These are phyloP conservation scores for Lepiota brunneoincarnata DNA, from an alignment of 768 basidiomycete species.

Conservation along the genomic window DNA sequence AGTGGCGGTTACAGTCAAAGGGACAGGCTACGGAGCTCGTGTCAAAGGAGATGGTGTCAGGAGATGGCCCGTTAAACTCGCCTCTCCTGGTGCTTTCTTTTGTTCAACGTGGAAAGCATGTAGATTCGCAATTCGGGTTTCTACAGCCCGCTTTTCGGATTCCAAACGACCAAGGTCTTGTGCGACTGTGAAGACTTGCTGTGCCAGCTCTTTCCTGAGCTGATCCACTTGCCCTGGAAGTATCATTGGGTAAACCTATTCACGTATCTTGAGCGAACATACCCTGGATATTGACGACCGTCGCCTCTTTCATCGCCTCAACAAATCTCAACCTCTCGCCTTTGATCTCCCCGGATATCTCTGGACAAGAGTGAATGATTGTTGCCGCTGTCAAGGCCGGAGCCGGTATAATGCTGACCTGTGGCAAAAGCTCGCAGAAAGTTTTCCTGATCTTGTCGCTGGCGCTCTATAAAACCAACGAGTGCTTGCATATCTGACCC, in stretches of 20 bases:
- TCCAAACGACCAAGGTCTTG: slow-evolving; percentile 70
- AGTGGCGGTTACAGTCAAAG: background rate
- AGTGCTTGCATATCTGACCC: slow-evolving; percentile 53
- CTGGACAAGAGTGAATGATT: slow-evolving; percentile 31
- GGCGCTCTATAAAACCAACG: slow-evolving; percentile 61
- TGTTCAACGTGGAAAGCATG: slow-evolving; percentile 73
- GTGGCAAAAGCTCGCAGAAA: slow-evolving; percentile 64
- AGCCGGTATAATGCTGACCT: slow-evolving; percentile 35
- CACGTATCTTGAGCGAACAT: slow-evolving; percentile 15
- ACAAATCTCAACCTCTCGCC: slow-evolving; percentile 85
- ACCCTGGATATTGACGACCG: slow-evolving; percentile 84
- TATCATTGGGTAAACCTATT: background rate
- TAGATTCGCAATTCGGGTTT: slow-evolving; percentile 71
- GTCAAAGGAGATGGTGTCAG: background rate
- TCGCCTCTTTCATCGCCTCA: slow-evolving; percentile 94
- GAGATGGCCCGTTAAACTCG: background rate
- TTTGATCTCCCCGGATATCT: slow-evolving; percentile 79
- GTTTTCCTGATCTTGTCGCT: slow-evolving; percentile 69
- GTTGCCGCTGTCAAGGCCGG: background rate
- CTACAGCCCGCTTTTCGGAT: slow-evolving; percentile 59
- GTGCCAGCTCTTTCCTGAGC: slow-evolving; percentile 77
- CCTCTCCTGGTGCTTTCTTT: slow-evolving; percentile 29
- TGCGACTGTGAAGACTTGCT: slow-evolving; percentile 73
- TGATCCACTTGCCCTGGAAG: slow-evolving; percentile 79
- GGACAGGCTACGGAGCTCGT: background rate